A percentile compares a stretch with the other conserved stretches of the same genome.
These are phyloP conservation scores for Suhomyces wounanorum DNA, from an alignment of 1,139 yeast genomes.

Conservation along the genomic window DNA sequence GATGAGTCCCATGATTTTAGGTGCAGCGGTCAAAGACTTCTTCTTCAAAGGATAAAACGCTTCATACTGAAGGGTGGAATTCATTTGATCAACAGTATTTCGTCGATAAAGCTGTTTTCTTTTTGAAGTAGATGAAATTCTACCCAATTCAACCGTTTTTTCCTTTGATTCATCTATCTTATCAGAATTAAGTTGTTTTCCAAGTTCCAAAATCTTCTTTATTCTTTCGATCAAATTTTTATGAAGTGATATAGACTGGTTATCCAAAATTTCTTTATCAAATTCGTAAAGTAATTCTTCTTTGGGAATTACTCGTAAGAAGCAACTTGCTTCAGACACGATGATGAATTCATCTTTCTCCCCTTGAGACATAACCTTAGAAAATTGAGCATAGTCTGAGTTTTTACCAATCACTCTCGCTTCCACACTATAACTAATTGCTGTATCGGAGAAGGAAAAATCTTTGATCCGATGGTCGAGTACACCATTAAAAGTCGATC, in stretches of 20 bases:
- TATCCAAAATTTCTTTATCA: constrained; percentile 34
- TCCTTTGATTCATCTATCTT: constrained; percentile 3
- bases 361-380: constrained; percentile 18
- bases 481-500: constrained; percentile 18
- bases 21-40: constrained; percentile 23
- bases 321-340: constrained; percentile 36
- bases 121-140: constrained; percentile 18
- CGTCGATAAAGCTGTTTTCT: constrained; percentile 20
- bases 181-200: constrained; percentile 21
- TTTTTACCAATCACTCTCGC: constrained; percentile 38
- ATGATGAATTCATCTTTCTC: constrained; percentile 39
- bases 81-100: neutral
- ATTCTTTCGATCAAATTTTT: constrained; percentile 29
- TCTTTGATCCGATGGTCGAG: constrained; percentile 28
- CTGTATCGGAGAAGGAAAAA: constrained; percentile 33
- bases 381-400: constrained; percentile 27
- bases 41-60: constrained; percentile 23
- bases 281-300: constrained; percentile 30
- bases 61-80: constrained; percentile 11
- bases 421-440: constrained; percentile 38
- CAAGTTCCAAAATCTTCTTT: constrained; percentile 29
- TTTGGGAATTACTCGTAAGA: constrained; percentile 28
- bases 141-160: constrained; percentile 1
- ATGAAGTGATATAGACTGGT: constrained; percentile 35
- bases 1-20: constrained; percentile 26